Evolutionary conservation across 192 early-diverging fungal genomes (phyloP).

Genomic region (Endogone sp.): DNA sequence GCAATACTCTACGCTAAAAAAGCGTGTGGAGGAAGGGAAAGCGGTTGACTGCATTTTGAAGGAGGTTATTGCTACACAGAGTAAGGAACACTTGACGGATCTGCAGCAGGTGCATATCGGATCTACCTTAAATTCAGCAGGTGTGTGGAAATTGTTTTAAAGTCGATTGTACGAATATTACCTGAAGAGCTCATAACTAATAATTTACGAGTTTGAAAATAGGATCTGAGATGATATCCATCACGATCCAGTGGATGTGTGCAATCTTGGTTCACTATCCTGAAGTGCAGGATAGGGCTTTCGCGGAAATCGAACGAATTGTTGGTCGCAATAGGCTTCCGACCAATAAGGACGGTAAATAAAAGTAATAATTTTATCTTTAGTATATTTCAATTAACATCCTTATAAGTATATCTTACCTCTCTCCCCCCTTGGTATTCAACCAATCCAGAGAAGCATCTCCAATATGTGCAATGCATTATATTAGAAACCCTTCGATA

Average conservation of each 20-base stretch:
- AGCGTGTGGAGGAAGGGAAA: neutral
- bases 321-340: constrained; percentile 25
- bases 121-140: neutral
- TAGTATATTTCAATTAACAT: neutral
- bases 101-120: neutral
- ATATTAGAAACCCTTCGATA: constrained; percentile 29
- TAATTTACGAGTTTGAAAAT: too few relatives aligned
- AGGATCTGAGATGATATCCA: constrained; percentile 32
- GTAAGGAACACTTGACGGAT: neutral
- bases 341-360: constrained; percentile 25
- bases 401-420: neutral
- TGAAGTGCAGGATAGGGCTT: constrained; percentile 25
- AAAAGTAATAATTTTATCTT: too few relatives aligned
- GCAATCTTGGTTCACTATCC: constrained; percentile 26
- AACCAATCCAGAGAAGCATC: constrained; percentile 8
- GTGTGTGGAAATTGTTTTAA: neutral
- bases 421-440: neutral
- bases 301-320: constrained; percentile 17
- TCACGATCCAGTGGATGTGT: constrained; percentile 26
- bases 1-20: neutral
- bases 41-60: neutral
- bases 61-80: neutral
- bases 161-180: neutral
- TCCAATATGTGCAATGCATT: constrained; percentile 30
- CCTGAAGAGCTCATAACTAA: neutral